These are phyloP conservation scores for Trichosporon asahii DNA, from an alignment of 1,284 basidiomycete genomes.

Conservation along the genomic window DNA sequence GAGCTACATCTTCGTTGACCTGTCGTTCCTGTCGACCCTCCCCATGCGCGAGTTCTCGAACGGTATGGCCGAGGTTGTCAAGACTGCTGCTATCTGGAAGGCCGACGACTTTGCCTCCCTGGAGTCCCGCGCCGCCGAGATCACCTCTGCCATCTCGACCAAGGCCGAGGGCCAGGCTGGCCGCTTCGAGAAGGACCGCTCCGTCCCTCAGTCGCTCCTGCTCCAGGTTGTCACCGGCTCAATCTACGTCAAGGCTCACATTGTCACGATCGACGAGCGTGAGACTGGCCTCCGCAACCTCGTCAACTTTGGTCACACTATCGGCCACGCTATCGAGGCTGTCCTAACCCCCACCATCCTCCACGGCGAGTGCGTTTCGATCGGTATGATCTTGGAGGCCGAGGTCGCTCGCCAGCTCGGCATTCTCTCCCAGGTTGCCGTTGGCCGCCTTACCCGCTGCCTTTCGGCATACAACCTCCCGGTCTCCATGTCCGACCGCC, in stretches of 20 bases:
- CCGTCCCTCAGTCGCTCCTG: conserved; percentile 62
- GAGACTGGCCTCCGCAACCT: conserved; percentile 93
- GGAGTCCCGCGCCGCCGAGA: conserved; percentile 76
- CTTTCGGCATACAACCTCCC: conserved; percentile 85
- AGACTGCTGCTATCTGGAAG: conserved; percentile 97
- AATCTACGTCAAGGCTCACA: conserved; percentile 87
- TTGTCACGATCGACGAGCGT: conserved; percentile 90
- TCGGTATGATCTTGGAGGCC: conserved; percentile 92
- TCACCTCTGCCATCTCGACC: conserved; percentile 72
- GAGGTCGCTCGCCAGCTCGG: conserved; percentile 86
- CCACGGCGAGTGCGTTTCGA: conserved; percentile 87
- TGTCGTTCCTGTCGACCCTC: conserved; percentile 89
- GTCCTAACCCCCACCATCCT: conserved; percentile 84
- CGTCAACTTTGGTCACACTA: conserved; percentile 95
- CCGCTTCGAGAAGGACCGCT: conserved; percentile 65
- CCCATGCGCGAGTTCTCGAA: conserved; percentile 92
- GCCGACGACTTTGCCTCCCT: conserved; percentile 78
- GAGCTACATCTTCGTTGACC: conserved; percentile 94
- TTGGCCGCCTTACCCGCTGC: conserved; percentile 78
- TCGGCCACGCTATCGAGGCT: conserved; percentile 94
- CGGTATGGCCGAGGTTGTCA: conserved; percentile 98
- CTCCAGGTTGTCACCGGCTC: conserved; percentile 81
- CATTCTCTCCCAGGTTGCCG: conserved; percentile 77
- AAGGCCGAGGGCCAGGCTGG: conserved; percentile 58
- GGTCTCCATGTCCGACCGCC: conserved; percentile 70